Evolutionary conservation across 108 stramenopile genomes (phyloP), one percentile per base, ranked within the genome.

Genomic region (Skeletonema costatum): DNA sequence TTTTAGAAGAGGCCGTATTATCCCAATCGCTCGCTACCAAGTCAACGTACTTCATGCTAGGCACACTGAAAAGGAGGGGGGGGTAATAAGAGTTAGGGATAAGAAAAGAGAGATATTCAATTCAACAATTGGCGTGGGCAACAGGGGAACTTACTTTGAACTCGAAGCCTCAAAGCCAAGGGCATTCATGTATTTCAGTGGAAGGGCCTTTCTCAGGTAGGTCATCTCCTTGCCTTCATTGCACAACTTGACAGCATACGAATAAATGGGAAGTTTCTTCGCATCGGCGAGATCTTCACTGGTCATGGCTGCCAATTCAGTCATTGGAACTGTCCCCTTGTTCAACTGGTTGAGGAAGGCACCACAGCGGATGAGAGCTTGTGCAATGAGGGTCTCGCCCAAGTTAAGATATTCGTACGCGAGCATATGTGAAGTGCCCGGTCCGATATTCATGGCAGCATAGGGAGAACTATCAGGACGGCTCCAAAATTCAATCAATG

Each of bases 271-370:
- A 68, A 32, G 31, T 6, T 51, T 51, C 2, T 32, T 29, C 2
- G 25, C 2, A 10, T 42, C 8, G 13, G 41, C 48, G 50, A 32
- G 19, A 0, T 39, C 41, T 5, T 29, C 44, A n/a, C 14, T 68
- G 12, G 13, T 14, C 25, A 29, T 31, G 2, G 25, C 10, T 0
- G 48, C 25, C 32, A 32, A 6, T 50, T 19, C 44, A 13, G 32
- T 44, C 39, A 32, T 44, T 66, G 29, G 25, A 46, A 39, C 36
- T 42, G 65, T 66, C 7, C 29, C 44, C 68, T 68, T 50, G 32
- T 29, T 68, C 42, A 41, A 51, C 31, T 68, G 68, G 13, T 68
- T 44, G 25, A 68, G 48, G 32, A 68, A 68, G 21, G 48, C 68
- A 44, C 68, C 68, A 16, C 21, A 50, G 13, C 44, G 48, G 21